Evolutionary conservation across 768 basidiomycete genomes (phyloP).

Genomic region (Cystobasidium onofrii): DNA sequence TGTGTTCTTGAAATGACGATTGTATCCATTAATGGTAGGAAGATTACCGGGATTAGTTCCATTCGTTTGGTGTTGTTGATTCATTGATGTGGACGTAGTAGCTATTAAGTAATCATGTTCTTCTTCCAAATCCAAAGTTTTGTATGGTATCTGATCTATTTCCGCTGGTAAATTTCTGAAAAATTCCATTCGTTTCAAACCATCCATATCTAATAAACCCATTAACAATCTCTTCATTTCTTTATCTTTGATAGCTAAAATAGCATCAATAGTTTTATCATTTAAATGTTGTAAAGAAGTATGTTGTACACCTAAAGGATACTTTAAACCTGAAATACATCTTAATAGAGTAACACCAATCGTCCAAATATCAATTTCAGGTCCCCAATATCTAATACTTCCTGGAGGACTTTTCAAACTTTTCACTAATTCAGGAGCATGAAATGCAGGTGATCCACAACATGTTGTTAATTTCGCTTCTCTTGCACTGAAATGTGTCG

Average conservation of each 20-base stretch:
- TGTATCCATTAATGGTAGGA: not conserved
- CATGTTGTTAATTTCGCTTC: slow-evolving; percentile 49
- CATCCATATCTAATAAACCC: slow-evolving; percentile 46
- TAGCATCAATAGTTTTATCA: slow-evolving; percentile 44
- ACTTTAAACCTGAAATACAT: slow-evolving; percentile 45
- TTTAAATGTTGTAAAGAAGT: slow-evolving; percentile 43
- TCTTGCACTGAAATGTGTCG: slow-evolving; percentile 47
- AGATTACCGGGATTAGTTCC: not conserved
- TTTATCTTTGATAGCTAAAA: slow-evolving; percentile 42
- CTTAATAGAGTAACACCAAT: slow-evolving; percentile 48
- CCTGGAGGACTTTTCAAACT: slow-evolving; percentile 46
- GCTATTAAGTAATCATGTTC: not conserved
- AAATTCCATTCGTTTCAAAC: slow-evolving; percentile 43
- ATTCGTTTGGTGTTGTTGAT: too few species aligned
- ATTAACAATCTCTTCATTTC: slow-evolving; percentile 41
- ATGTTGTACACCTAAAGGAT: slow-evolving; percentile 48
- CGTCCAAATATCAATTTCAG: slow-evolving; percentile 51
- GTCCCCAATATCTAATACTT: slow-evolving; percentile 46
- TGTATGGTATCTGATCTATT: slow-evolving; percentile 25
- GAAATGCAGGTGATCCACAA: slow-evolving; percentile 45
- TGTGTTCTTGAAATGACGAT: slow-evolving; percentile 46
- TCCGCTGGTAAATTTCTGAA: slow-evolving; percentile 43
- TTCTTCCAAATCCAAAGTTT: not conserved
- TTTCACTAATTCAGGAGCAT: slow-evolving; percentile 48
- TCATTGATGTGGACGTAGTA: not conserved